Conservation (phyloP, 208 protist genomes). For the Trypanosoma conorhini region DNA sequence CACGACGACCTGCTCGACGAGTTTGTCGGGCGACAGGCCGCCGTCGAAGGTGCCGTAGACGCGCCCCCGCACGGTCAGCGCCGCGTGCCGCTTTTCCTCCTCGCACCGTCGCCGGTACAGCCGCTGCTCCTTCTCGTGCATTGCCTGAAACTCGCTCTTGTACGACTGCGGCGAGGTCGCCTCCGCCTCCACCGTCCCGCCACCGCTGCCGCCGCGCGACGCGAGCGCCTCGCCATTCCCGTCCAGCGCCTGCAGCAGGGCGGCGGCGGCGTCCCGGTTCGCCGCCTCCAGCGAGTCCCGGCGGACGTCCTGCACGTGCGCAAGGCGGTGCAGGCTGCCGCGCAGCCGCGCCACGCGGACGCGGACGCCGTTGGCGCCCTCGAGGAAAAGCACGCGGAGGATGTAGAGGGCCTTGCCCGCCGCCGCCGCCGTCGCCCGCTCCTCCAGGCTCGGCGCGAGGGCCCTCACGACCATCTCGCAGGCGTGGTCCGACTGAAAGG, state of each 20-base stretch:
- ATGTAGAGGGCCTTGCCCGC: constrained; percentile 18
- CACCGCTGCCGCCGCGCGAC: background rate
- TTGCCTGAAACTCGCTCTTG: constrained; percentile 30
- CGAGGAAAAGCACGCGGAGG: constrained; percentile 19
- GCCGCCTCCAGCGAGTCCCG: constrained; percentile 5
- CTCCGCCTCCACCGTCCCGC: background rate
- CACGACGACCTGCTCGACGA: constrained; percentile 24
- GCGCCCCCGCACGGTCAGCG: constrained; percentile 9
- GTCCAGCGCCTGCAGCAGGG: constrained; percentile 21
- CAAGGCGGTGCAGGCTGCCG: constrained; percentile 8
- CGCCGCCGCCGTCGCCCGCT: background rate
- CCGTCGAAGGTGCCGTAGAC: constrained; percentile 20
- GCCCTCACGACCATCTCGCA: constrained; percentile 31
- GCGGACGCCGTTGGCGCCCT: constrained; percentile 24
- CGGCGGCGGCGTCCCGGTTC: constrained; percentile 13
- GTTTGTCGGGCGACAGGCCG: constrained; percentile 11
- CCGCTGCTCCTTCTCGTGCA: constrained; percentile 28
- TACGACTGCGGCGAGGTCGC: background rate
- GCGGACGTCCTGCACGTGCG: background rate
- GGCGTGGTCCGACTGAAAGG: constrained; percentile 32
- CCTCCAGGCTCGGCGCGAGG: constrained; percentile 10
- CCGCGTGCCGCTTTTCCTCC: constrained; percentile 11
- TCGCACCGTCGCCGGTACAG: constrained; percentile 23
- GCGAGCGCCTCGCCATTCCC: constrained; percentile 19
- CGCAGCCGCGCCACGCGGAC: constrained; percentile 2